A percentile compares a stretch with the other conserved stretches of the same genome.
phyloP scores from a whole-genome alignment of 768 basidiomycete species.

The Boletus sensibilis region DNA sequence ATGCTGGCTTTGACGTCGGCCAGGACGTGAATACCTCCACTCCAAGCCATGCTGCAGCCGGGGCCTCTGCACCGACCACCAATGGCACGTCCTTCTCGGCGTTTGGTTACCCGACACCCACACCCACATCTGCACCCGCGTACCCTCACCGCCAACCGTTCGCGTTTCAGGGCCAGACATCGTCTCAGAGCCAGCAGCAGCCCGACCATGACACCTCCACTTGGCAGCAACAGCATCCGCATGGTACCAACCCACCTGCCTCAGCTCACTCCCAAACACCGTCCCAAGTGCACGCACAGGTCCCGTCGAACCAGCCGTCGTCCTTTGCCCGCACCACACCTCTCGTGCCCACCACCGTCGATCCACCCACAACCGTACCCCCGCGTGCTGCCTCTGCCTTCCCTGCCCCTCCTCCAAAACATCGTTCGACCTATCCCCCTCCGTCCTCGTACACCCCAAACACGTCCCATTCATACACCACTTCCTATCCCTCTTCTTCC shows the following conservation, averaged over 20 bases:
- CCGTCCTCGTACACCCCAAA: conserved; percentile 24
- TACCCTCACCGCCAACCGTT: conserved; percentile 25
- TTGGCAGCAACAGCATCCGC: conserved; percentile 29
- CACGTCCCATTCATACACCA: conserved; percentile 12
- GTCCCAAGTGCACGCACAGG: conserved; percentile 22
- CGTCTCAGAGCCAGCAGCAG: conserved; percentile 20
- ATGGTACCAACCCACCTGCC: conserved; percentile 6
- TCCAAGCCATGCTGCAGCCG: background rate
- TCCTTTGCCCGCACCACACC: conserved; percentile 29
- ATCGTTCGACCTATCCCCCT: conserved; percentile 18
- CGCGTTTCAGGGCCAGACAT: conserved; percentile 17
- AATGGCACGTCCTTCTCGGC: conserved; percentile 21
- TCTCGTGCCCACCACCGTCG: conserved; percentile 31
- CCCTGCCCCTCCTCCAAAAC: conserved; percentile 19
- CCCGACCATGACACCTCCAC: conserved; percentile 19
- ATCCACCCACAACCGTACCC: conserved; percentile 9
- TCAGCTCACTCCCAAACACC: conserved; percentile 16
- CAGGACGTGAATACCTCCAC: conserved; percentile 16
- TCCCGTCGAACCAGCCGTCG: conserved; percentile 9
- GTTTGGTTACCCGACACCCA: conserved; percentile 24
- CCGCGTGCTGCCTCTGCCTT: conserved; percentile 13
- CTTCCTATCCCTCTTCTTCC: conserved; percentile 19
- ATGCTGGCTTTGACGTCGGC: conserved; percentile 18
- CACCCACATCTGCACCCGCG: conserved; percentile 18
- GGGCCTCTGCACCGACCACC: background rate